These are phyloP conservation scores for Cystofilobasidium macerans DNA, from an alignment of 768 basidiomycete genomes.

Conservation along the genomic window DNA sequence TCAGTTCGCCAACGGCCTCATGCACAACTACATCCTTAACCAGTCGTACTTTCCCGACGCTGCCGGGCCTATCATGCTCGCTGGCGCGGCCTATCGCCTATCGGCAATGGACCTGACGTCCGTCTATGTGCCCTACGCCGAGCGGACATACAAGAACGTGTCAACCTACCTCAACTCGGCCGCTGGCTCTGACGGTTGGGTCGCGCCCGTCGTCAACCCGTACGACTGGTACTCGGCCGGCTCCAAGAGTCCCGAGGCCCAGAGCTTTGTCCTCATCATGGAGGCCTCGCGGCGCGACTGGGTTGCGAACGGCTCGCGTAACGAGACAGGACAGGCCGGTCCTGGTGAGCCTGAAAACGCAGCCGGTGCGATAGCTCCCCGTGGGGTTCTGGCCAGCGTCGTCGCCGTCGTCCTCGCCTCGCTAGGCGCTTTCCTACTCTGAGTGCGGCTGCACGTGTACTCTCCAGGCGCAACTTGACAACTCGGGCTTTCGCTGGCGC, in stretches of 20 bases:
- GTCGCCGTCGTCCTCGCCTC: not conserved
- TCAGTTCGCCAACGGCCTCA: constrained; percentile 18
- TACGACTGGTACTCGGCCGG: constrained; percentile 46
- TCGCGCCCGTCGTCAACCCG: constrained; percentile 67
- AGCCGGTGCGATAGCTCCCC: not conserved
- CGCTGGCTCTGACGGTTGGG: constrained; percentile 46
- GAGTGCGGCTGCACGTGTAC: too few species aligned
- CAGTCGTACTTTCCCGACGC: constrained; percentile 8
- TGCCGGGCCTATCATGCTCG: constrained; percentile 12
- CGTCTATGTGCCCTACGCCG: constrained; percentile 18
- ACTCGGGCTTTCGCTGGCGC: too few species aligned
- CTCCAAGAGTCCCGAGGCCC: constrained; percentile 55
- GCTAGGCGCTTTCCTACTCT: too few species aligned
- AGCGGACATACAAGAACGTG: constrained; percentile 20
- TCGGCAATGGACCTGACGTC: constrained; percentile 15
- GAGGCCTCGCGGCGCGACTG: constrained; percentile 68
- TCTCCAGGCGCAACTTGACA: too few species aligned
- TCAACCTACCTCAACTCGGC: constrained; percentile 11
- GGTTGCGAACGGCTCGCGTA: constrained; percentile 36
- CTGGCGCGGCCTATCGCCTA: constrained; percentile 18
- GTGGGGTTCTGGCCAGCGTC: not conserved
- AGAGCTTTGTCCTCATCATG: constrained; percentile 68
- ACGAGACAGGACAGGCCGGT: constrained; percentile 7
- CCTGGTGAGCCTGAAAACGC: not conserved
- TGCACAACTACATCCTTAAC: constrained; percentile 18